These are phyloP conservation scores for Vitis hybrid DNA, from an alignment of 177 flowering plant genomes.

Conservation along the genomic window DNA sequence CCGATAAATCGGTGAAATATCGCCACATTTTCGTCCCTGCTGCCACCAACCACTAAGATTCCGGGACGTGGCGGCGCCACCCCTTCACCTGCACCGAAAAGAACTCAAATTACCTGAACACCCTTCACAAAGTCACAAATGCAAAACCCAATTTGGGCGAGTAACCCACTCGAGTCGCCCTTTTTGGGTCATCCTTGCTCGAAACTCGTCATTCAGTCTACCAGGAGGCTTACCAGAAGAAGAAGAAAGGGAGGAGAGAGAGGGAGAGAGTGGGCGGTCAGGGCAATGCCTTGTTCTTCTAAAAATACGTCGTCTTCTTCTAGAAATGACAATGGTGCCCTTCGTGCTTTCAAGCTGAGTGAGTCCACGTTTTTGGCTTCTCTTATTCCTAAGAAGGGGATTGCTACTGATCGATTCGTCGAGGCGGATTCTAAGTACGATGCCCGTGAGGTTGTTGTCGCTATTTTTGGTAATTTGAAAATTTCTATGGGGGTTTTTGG, in stretches of 20 bases:
- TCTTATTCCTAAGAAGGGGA: slow-evolving; percentile 96
- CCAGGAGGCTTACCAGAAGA: background rate
- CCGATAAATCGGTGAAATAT: too few relatives aligned
- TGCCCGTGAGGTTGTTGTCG: slow-evolving; percentile 87
- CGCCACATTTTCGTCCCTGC: too few relatives aligned
- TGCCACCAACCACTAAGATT: slow-evolving; percentile 4
- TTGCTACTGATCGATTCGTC: slow-evolving; percentile 82
- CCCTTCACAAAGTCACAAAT: slow-evolving; percentile 12
- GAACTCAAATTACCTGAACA: slow-evolving; percentile 13
- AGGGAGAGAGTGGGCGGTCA: slow-evolving; percentile 5
- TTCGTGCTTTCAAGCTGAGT: slow-evolving; percentile 51
- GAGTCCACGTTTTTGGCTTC: slow-evolving; percentile 87
- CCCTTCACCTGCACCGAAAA: background rate
- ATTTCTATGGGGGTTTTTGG: background rate
- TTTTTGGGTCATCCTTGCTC: background rate
- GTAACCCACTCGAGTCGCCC: background rate
- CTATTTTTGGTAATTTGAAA: slow-evolving; percentile 69
- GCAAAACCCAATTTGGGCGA: slow-evolving; percentile 9
- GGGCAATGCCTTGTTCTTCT: slow-evolving; percentile 39
- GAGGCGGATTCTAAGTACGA: slow-evolving; percentile 76
- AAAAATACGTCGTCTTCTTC: background rate
- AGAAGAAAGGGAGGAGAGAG: background rate
- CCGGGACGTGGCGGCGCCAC: background rate
- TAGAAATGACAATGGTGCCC: slow-evolving; percentile 27
- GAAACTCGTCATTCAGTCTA: background rate